These are phyloP conservation scores for Naganishia friedmannii DNA, from an alignment of 768 basidiomycete genomes.

Conservation along the genomic window DNA sequence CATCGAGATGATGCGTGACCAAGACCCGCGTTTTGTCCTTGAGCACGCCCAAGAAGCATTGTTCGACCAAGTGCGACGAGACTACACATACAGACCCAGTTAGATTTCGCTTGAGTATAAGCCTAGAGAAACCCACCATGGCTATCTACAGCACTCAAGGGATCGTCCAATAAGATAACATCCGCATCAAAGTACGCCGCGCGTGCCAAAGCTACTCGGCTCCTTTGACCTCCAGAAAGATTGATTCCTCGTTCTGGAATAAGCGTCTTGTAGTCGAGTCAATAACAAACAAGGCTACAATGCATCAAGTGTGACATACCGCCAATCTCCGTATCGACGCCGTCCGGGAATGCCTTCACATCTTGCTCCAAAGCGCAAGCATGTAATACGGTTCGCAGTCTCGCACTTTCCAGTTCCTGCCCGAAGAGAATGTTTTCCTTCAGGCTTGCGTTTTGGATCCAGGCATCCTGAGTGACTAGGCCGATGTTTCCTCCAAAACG, in stretches of 20 bases:
- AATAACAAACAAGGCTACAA: conserved; percentile 1
- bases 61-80: conserved; percentile 51
- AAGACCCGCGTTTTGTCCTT: too few relatives aligned
- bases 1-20: too few relatives aligned
- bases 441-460: conserved; percentile 49
- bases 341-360: conserved; percentile 39
- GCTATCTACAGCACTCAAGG: too few relatives aligned
- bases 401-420: conserved; percentile 32
- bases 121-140: too few relatives aligned
- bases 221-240: too few relatives aligned
- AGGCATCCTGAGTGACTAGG: conserved; percentile 49
- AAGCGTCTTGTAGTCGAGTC: background rate
- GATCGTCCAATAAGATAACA: too few relatives aligned
- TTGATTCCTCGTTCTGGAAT: too few relatives aligned
- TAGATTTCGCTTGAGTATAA: too few relatives aligned
- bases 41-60: too few relatives aligned
- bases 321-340: conserved; percentile 39
- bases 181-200: too few relatives aligned
- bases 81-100: too few relatives aligned
- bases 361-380: conserved; percentile 44
- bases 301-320: conserved; percentile 11
- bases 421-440: conserved; percentile 49
- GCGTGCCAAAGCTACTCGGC: too few relatives aligned
- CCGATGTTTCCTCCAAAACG: conserved; percentile 43
- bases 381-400: conserved; percentile 38